These are phyloP conservation scores for Pseudogymnoascus sp. DNA, from an alignment of 2,329 filamentous ascomycete species.

Conservation along the genomic window DNA sequence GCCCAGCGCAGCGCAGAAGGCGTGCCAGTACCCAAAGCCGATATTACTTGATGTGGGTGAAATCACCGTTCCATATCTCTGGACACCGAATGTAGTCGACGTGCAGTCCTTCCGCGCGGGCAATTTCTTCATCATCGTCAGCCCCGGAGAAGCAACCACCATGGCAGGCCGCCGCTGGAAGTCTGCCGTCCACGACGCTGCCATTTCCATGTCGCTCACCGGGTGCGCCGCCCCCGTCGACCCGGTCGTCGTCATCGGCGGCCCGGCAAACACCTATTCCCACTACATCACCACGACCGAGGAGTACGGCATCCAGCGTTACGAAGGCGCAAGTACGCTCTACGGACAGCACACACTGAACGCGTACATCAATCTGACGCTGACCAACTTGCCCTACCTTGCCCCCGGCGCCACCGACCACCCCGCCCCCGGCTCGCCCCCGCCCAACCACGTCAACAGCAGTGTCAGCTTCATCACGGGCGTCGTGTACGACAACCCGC, in stretches of 20 bases:
- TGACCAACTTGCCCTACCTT: conserved; percentile 65
- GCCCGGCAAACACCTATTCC: conserved; percentile 84
- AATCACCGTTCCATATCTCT: conserved; percentile 69
- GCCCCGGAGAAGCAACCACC: conserved; percentile 81
- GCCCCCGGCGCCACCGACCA: conserved; percentile 39
- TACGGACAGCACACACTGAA: conserved; percentile 76
- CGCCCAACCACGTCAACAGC: conserved; percentile 71
- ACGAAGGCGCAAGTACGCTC: conserved; percentile 90
- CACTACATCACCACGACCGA: conserved; percentile 71
- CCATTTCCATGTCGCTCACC: conserved; percentile 34
- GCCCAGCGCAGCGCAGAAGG: conserved; percentile 62
- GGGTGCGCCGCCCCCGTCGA: conserved; percentile 35
- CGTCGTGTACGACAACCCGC: conserved; percentile 67
- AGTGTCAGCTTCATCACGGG: conserved; percentile 74
- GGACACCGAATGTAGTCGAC: conserved; percentile 89
- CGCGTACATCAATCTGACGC: conserved; percentile 80
- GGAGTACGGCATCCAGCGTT: conserved; percentile 78
- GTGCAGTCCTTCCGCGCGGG: conserved; percentile 80
- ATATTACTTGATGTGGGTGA: conserved; percentile 85
- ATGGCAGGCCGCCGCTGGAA: conserved; percentile 91
- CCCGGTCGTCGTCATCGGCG: conserved; percentile 76
- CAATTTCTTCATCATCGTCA: conserved; percentile 75
- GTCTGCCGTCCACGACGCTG: conserved; percentile 54
- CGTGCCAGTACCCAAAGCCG: conserved; percentile 75
- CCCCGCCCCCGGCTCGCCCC: conserved; percentile 50